Evolutionary conservation across 345 rosid species (phyloP).

Genomic region (Dimocarpus longan): DNA sequence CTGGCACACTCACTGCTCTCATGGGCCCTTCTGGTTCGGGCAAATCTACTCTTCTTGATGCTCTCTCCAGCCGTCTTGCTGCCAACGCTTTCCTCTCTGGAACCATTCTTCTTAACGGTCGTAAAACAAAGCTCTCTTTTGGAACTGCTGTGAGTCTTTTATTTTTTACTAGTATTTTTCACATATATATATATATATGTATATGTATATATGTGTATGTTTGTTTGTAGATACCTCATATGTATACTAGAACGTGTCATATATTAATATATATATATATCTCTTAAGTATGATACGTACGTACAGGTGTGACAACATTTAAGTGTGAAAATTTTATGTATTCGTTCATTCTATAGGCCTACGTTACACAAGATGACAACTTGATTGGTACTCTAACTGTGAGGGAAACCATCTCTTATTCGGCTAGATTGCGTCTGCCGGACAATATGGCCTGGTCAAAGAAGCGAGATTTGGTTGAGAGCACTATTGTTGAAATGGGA

Average conservation of each 20-base stretch:
- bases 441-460: conserved; percentile 84
- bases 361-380: conserved; percentile 98
- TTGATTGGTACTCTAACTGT: conserved; percentile 91
- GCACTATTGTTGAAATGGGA: conserved; percentile 92
- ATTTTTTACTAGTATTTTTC: background rate
- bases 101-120: conserved; percentile 82
- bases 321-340: background rate
- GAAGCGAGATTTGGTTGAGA: conserved; percentile 77
- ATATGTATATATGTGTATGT: too few relatives aligned
- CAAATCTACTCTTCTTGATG: conserved; percentile 91
- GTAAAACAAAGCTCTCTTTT: conserved; percentile 87
- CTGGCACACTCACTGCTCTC: conserved; percentile 78
- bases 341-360: conserved; percentile 48
- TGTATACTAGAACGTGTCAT: too few relatives aligned
- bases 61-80: conserved; percentile 86
- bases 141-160: conserved; percentile 81
- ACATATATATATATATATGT: too few relatives aligned
- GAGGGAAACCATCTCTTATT: conserved; percentile 85
- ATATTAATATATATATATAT: too few relatives aligned
- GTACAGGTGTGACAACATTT: too few relatives aligned
- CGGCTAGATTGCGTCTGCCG: conserved; percentile 88
- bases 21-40: conserved; percentile 99
- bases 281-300: background rate
- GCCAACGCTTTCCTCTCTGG: conserved; percentile 91
- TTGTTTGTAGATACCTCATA: too few relatives aligned